phyloP scores from a whole-genome alignment of 768 basidiomycete genomes.

The Nidularia pulvinata region DNA sequence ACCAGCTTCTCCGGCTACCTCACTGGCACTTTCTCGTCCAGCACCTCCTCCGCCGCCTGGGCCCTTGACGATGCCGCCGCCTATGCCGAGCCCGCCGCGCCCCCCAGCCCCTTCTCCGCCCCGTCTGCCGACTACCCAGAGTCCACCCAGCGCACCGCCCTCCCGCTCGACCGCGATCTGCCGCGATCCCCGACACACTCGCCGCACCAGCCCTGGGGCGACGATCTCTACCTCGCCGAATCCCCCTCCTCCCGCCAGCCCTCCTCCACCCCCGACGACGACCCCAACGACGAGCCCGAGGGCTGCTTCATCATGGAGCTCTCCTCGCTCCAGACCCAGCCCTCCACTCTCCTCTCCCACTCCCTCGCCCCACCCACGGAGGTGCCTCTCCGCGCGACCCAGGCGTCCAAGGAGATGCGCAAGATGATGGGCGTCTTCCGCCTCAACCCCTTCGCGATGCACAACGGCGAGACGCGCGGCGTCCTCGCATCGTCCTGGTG shows the following conservation, averaged over 20 bases:
- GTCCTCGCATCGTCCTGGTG: neutral
- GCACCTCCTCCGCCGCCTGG: neutral
- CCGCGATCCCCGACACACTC: constrained; percentile 17
- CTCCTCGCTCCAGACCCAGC: constrained; percentile 14
- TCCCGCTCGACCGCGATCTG: constrained; percentile 10
- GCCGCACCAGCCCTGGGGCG: constrained; percentile 5
- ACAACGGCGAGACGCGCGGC: constrained; percentile 44
- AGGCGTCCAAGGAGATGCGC: constrained; percentile 70
- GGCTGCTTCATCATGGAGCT: constrained; percentile 46
- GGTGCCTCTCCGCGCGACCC: constrained; percentile 76
- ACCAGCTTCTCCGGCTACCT: neutral
- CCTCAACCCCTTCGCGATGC: constrained; percentile 75
- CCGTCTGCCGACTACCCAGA: constrained; percentile 10
- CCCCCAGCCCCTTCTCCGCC: neutral
- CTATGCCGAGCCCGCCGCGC: neutral
- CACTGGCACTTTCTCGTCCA: neutral
- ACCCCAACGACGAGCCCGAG: constrained; percentile 14
- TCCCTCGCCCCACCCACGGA: constrained; percentile 55
- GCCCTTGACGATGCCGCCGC: neutral
- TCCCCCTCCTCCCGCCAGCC: constrained; percentile 8
- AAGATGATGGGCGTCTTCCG: constrained; percentile 79
- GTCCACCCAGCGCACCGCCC: constrained; percentile 14
- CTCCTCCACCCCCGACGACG: constrained; percentile 23
- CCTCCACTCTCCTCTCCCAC: constrained; percentile 23
- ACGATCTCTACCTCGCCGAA: constrained; percentile 5